phyloP scores from a whole-genome alignment of 768 basidiomycete genomes.

The Russula griseocarnosa region DNA sequence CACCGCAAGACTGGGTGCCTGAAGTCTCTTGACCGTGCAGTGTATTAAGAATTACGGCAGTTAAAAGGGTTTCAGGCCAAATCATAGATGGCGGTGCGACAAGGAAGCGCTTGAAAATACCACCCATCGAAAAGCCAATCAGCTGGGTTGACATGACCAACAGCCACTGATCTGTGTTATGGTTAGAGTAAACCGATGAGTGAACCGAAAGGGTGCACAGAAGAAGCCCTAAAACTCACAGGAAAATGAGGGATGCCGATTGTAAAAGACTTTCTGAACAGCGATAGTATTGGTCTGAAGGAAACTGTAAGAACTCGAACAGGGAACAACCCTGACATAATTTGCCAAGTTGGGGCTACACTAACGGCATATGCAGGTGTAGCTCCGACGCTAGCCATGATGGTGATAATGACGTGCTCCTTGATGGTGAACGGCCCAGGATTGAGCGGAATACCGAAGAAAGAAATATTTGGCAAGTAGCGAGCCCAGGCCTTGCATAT shows the following conservation, averaged over 20 bases:
- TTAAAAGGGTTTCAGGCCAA: constrained; percentile 44
- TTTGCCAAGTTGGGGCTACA: neutral
- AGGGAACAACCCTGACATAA: neutral
- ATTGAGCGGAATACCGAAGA: constrained; percentile 54
- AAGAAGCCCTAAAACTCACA: constrained; percentile 27
- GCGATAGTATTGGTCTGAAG: constrained; percentile 42
- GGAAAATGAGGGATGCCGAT: constrained; percentile 37
- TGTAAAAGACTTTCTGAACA: constrained; percentile 46
- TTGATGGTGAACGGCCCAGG: constrained; percentile 73
- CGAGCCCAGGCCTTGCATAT: constrained; percentile 6
- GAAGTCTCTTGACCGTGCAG: constrained; percentile 38
- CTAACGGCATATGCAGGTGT: constrained; percentile 35
- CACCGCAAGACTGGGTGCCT: constrained; percentile 44
- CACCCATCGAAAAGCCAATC: constrained; percentile 43
- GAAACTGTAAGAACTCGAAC: neutral
- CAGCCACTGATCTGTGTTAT: constrained; percentile 36
- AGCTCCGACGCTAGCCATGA: constrained; percentile 41
- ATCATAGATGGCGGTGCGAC: constrained; percentile 45
- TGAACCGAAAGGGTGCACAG: neutral
- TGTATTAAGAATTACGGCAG: constrained; percentile 45
- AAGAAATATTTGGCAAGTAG: constrained; percentile 47
- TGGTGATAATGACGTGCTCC: constrained; percentile 36
- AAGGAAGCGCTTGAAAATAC: constrained; percentile 44
- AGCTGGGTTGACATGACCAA: constrained; percentile 43
- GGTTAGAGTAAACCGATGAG: neutral